phyloP scores from a whole-genome alignment of 371 early-diverging fungal species.

The Rhizopus stolonifer region DNA sequence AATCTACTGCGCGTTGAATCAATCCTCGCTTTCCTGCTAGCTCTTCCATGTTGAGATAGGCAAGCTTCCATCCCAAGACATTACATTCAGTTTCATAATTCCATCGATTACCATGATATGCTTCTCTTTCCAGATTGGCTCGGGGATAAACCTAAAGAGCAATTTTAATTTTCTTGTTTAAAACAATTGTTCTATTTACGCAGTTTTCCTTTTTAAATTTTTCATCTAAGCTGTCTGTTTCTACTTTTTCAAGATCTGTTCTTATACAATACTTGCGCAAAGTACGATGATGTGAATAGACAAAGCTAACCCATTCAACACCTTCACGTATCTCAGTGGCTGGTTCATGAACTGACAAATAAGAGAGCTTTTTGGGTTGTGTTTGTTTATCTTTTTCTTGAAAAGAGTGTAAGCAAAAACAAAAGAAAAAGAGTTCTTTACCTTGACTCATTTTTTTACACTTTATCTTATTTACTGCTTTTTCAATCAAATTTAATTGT shows the following conservation, averaged over 20 bases:
- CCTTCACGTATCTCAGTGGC: slow-evolving; percentile 46
- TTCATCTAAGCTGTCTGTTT: slow-evolving; percentile 52
- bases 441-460: slow-evolving; percentile 30
- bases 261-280: slow-evolving; percentile 73
- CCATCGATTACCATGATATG: slow-evolving; percentile 88
- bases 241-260: slow-evolving; percentile 71
- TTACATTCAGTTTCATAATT: slow-evolving; percentile 88
- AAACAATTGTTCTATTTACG: no score
- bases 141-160: slow-evolving; percentile 70
- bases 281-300: slow-evolving; percentile 65
- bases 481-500: slow-evolving; percentile 38
- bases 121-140: slow-evolving; percentile 61
- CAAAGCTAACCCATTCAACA: slow-evolving; percentile 65
- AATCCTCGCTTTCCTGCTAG: slow-evolving; percentile 83
- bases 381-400: neutral
- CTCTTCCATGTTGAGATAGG: slow-evolving; percentile 74
- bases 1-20: slow-evolving; percentile 90
- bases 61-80: slow-evolving; percentile 83
- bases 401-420: neutral
- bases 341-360: slow-evolving; percentile 57
- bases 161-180: no score
- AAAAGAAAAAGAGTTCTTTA: neutral
- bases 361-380: no score
- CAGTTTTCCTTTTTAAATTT: no score
- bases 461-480: slow-evolving; percentile 38